Percentiles rank a stretch among this genome's conserved stretches.
Conservation (phyloP, 768 basidiomycete species). For the Mycena polygramma region DNA sequence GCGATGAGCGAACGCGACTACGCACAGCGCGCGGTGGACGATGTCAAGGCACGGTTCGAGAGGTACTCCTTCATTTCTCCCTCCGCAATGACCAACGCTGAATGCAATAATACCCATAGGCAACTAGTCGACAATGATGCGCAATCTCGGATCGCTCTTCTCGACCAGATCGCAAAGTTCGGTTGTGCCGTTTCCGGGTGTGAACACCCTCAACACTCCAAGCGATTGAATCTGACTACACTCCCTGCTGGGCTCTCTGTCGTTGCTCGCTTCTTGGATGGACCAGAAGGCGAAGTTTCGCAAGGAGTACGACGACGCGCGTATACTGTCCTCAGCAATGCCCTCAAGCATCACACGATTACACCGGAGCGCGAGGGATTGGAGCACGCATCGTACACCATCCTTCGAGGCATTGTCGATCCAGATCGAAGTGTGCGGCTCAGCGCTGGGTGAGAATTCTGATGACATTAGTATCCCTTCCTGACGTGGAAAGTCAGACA, state of each 20-base stretch:
- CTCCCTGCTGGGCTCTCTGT: slow-evolving; percentile 53
- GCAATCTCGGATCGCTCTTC: slow-evolving; percentile 49
- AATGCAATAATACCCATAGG: slow-evolving; percentile 45
- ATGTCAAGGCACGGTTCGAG: slow-evolving; percentile 58
- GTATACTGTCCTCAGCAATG: slow-evolving; percentile 55
- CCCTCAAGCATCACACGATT: slow-evolving; percentile 59
- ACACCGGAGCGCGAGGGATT: slow-evolving; percentile 43
- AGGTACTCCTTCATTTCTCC: slow-evolving; percentile 45
- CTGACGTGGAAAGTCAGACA: slow-evolving; percentile 49
- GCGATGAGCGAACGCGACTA: slow-evolving; percentile 56
- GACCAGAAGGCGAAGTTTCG: slow-evolving; percentile 60
- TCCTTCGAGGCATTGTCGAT: slow-evolving; percentile 65
- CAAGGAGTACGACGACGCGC: slow-evolving; percentile 58
- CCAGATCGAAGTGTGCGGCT: slow-evolving; percentile 71
- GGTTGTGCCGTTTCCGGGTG: slow-evolving; percentile 56
- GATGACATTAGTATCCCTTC: not conserved
- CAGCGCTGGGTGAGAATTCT: slow-evolving; percentile 72
- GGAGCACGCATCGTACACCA: slow-evolving; percentile 51
- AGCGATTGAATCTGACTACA: slow-evolving; percentile 43
- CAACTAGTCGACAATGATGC: slow-evolving; percentile 50
- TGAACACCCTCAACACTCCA: slow-evolving; percentile 42
- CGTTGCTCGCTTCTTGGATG: slow-evolving; percentile 59
- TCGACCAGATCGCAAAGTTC: slow-evolving; percentile 48
- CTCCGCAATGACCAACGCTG: not conserved
- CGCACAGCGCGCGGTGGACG: slow-evolving; percentile 58